Conservation (phyloP, 2,329 filamentous ascomycete species). For the Fusarium sp. region DNA sequence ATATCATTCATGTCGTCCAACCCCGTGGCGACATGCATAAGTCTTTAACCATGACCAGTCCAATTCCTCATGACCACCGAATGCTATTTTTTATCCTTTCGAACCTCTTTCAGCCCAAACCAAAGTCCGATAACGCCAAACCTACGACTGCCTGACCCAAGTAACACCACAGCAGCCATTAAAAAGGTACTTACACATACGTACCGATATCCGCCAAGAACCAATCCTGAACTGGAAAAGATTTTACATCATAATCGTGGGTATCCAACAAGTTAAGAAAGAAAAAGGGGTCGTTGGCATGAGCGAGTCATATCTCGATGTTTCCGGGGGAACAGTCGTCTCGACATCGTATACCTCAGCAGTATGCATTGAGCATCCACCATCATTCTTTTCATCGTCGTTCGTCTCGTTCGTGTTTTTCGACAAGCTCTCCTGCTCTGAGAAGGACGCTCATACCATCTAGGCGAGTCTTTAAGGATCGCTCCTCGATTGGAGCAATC, state of each 20-base stretch:
- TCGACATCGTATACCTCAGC: neutral
- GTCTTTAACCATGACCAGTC: neutral
- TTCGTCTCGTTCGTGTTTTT: conserved; percentile 54
- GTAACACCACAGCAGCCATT: conserved; percentile 28
- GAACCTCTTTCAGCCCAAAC: neutral
- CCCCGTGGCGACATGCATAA: neutral
- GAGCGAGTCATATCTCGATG: neutral
- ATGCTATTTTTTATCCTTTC: conserved; percentile 21
- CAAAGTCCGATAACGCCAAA: conserved; percentile 30
- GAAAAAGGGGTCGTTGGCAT: conserved; percentile 1
- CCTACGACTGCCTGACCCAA: conserved; percentile 8
- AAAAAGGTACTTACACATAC: conserved; percentile 1
- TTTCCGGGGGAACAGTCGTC: neutral
- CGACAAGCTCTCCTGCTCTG: conserved; percentile 71
- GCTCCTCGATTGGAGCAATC: conserved; percentile 32
- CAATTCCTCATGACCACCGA: neutral
- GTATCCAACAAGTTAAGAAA: conserved; percentile 40
- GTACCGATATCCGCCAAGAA: conserved; percentile 11
- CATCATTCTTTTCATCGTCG: conserved; percentile 22
- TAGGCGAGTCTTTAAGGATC: conserved; percentile 52
- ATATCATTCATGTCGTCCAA: neutral
- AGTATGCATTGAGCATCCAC: neutral
- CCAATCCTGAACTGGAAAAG: conserved; percentile 15
- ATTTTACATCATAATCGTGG: conserved; percentile 36
- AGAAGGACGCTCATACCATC: conserved; percentile 72